Percentiles rank a stretch among this genome's conserved stretches.
Evolutionary conservation across 2,329 filamentous ascomycete species (phyloP).

Genomic region (Cephalotrichum gorgonifer): DNA sequence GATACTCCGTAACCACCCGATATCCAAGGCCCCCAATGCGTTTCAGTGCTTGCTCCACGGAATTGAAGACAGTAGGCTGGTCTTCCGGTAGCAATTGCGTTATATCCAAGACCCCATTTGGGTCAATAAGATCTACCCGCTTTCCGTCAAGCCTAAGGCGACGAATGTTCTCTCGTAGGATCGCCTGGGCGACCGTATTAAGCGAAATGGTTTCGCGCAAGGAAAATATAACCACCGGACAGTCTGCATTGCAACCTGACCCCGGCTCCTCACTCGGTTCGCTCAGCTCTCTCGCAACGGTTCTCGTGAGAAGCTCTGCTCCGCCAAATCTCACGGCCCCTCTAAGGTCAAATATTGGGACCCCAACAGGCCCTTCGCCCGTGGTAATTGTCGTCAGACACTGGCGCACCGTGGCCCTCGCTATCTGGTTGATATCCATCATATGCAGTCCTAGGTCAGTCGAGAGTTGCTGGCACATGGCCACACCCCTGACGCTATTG

Average conservation of each 20-base stretch:
- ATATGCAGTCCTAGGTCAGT: conserved; percentile 22
- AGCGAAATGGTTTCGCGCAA: conserved; percentile 20
- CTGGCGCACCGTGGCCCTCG: conserved; percentile 17
- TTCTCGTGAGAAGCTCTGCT: conserved; percentile 20
- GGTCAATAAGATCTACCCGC: conserved; percentile 21
- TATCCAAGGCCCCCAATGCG: too few species aligned
- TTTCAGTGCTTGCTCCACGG: too few species aligned
- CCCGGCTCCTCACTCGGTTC: conserved; percentile 13
- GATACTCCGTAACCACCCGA: too few species aligned
- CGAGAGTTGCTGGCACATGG: conserved; percentile 19
- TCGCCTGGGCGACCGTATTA: conserved; percentile 16
- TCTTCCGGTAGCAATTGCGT: too few species aligned
- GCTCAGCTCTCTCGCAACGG: conserved; percentile 17
- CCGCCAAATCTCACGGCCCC: conserved; percentile 22
- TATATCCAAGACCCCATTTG: conserved; percentile 14
- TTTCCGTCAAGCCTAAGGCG: conserved; percentile 14
- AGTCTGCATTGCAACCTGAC: conserved; percentile 13
- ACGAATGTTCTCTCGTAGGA: conserved; percentile 17
- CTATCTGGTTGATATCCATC: conserved; percentile 23
- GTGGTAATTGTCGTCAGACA: conserved; percentile 17
- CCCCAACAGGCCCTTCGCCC: conserved; percentile 15
- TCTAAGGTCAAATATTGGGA: conserved; percentile 19
- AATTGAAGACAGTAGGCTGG: too few species aligned
- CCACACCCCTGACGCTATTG: conserved; percentile 20
- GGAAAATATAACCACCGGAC: conserved; percentile 20